Evolutionary conservation across 306 rosid species (phyloP).

Genomic region (Prunus mume): DNA sequence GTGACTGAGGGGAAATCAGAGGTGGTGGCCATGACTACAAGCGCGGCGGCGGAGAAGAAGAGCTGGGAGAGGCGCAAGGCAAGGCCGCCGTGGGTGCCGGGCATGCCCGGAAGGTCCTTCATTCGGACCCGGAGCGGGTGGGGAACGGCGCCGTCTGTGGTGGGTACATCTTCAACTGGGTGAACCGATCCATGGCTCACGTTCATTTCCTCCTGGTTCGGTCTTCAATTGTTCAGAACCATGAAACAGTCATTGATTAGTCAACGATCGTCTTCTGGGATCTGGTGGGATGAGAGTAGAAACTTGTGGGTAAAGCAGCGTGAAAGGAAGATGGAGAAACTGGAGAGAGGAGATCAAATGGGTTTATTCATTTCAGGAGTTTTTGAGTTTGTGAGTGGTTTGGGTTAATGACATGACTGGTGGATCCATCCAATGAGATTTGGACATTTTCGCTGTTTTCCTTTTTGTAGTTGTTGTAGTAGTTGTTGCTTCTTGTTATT

Average conservation of each 20-base stretch:
- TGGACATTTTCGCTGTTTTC: neutral
- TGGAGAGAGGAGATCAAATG: neutral
- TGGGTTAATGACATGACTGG: neutral
- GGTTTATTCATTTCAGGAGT: neutral
- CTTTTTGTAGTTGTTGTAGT: too few relatives aligned
- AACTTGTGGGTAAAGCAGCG: neutral
- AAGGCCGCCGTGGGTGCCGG: conserved; percentile 83
- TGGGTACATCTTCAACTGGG: conserved; percentile 61
- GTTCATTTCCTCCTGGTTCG: conserved; percentile 54
- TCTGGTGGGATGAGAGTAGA: neutral
- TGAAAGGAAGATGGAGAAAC: neutral
- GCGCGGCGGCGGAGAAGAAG: conserved; percentile 65
- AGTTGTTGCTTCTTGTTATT: too few relatives aligned
- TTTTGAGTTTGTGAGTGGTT: neutral
- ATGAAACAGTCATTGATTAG: neutral
- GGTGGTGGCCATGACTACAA: conserved; percentile 73
- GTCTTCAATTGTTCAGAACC: neutral
- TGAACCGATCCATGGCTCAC: conserved; percentile 90
- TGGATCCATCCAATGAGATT: neutral
- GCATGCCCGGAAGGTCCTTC: conserved; percentile 90
- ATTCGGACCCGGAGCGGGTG: conserved; percentile 66
- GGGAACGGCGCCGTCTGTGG: conserved; percentile 41
- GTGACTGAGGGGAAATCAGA: conserved; percentile 86
- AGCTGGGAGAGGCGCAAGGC: conserved; percentile 60
- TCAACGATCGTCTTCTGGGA: neutral